Base-by-base conservation (phyloP, 2,329 filamentous ascomycete species). In the Lecanicillium sp. region DNA sequence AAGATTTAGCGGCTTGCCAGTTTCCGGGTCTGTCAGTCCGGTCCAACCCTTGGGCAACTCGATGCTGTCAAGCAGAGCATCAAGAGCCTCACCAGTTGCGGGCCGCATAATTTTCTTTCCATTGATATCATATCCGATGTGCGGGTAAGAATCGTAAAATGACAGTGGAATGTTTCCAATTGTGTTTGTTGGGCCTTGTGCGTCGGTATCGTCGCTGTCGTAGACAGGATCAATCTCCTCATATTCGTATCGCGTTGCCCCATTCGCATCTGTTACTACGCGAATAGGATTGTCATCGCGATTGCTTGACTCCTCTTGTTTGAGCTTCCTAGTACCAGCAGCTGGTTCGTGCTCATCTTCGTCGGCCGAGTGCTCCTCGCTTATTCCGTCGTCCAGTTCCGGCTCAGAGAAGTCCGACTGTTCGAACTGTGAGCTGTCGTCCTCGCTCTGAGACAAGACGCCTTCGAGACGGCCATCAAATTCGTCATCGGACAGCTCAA, bases 41-140 rank as follows among this genome's bases (percentile, higher is more conserved):
- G 92, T 98, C 88, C 89, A 98, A 47, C 90, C 92, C 70, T 95
- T 88, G 12, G 92, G 92, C 27, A 98, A 71, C 55, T 98, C 92
- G 52, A 98, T 98, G 62, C 85, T 95, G 53, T 98, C 90, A 9
- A 98, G 71, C 31, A 98, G 72, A 11, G 88, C 87, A 68, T 98
- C 92, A 22, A 98, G 68, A 27, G 92, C 92, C 58, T 95, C 84
- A 37, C 90, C 90, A 50, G 88, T 90, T 4, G 94, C 92, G 6
- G 92, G 92, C 37, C 92, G 83, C 80, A 95, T 85, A 47, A 98
- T 95, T 62, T 85, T 94, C 74, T 94, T 95, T 60, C 92, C 92
- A 60, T 98, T 94, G 67, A 98, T 96, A 53, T 95, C 86, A 64
- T 98, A 98, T 43, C 92, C 92, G 57, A 98, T 95, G 59, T 98